Evolutionary conservation across 2,329 filamentous ascomycete species (phyloP).

Genomic region (Colletotrichum destructivum): DNA sequence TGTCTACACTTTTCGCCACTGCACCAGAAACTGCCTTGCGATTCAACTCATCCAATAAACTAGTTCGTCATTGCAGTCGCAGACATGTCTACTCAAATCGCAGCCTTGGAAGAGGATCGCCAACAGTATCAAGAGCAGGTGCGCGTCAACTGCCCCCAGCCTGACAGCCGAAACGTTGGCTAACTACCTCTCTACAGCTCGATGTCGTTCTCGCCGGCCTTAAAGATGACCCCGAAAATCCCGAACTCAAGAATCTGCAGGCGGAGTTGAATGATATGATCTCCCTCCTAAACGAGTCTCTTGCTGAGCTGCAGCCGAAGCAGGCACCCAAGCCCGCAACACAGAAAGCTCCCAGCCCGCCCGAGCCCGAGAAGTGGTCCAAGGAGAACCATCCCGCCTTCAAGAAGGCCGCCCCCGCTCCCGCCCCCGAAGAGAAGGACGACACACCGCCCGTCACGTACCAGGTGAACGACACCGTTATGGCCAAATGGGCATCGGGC

Average conservation of each 20-base stretch:
- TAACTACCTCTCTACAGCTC: constrained; percentile 67
- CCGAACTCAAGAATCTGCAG: constrained; percentile 82
- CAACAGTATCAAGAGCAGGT: constrained; percentile 72
- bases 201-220: constrained; percentile 84
- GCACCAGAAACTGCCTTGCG: not conserved
- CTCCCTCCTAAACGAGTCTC: constrained; percentile 81
- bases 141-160: constrained; percentile 41
- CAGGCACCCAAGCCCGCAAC: constrained; percentile 60
- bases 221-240: constrained; percentile 84
- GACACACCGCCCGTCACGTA: constrained; percentile 72
- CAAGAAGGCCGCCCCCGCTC: constrained; percentile 65
- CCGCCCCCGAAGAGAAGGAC: constrained; percentile 65
- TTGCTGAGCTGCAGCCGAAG: constrained; percentile 82
- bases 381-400: constrained; percentile 85
- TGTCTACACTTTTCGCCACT: not conserved
- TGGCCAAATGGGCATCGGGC: constrained; percentile 91
- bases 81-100: constrained; percentile 51
- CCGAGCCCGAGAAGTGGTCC: constrained; percentile 81
- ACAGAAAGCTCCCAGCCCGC: constrained; percentile 61
- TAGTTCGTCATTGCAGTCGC: not conserved
- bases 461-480: constrained; percentile 89
- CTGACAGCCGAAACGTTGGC: constrained; percentile 13
- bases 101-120: constrained; percentile 66
- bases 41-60: not conserved
- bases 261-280: constrained; percentile 88